Conservation (phyloP, 1,139 yeast species). For the Hemisphaericaspora subhashii region DNA sequence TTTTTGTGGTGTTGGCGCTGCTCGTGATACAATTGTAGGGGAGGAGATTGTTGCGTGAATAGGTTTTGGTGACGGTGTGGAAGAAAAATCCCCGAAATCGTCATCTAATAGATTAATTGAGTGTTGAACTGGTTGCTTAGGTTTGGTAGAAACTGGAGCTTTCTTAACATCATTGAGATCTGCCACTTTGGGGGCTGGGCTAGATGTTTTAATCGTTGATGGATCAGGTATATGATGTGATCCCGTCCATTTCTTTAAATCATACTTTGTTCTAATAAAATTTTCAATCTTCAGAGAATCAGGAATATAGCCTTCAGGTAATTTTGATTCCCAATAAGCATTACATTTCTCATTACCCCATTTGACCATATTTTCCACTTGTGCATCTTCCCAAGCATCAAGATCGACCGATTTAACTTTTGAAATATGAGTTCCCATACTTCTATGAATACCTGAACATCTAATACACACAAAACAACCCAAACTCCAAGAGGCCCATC, state of each 20-base stretch:
- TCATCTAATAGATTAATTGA: constrained; percentile 30
- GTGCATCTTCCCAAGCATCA: constrained; percentile 96
- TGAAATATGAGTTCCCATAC: constrained; percentile 93
- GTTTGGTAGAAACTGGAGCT: constrained; percentile 5
- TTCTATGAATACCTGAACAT: constrained; percentile 93
- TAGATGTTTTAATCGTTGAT: constrained; percentile 29
- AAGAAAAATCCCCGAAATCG: constrained; percentile 44
- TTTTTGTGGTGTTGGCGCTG: constrained; percentile 11
- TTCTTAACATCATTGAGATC: no score
- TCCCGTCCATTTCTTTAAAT: constrained; percentile 79
- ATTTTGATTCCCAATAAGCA: constrained; percentile 74
- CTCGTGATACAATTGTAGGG: constrained; percentile 12
- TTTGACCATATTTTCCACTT: constrained; percentile 73
- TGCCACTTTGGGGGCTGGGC: no score
- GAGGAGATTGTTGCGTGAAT: constrained; percentile 6
- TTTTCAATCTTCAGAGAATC: constrained; percentile 84
- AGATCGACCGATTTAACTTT: constrained; percentile 87
- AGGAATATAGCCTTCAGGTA: constrained; percentile 73
- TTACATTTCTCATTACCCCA: constrained; percentile 89
- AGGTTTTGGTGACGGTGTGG: constrained; percentile 23
- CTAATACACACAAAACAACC: constrained; percentile 89
- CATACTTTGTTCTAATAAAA: constrained; percentile 89
- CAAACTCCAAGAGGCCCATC: constrained; percentile 97
- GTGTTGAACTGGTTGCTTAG: neutral
- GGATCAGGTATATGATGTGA: constrained; percentile 60